phyloP scores from a whole-genome alignment of 805 yeast species.

The Metschnikowia anglica region DNA sequence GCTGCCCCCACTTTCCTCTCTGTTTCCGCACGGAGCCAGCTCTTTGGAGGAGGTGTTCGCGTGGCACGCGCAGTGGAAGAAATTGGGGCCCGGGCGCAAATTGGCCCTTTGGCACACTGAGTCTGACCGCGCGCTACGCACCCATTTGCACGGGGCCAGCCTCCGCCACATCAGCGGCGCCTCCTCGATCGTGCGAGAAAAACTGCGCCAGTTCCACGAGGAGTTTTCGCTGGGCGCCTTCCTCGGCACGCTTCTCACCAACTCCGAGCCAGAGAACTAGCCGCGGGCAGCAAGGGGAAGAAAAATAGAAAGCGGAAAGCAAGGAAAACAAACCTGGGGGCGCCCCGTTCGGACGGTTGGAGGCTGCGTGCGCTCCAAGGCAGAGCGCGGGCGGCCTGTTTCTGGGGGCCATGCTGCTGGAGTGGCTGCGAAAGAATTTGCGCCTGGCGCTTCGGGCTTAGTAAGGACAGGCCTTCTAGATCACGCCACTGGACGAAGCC shows the following conservation, averaged over 20 bases:
- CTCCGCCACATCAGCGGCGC: slow-evolving; percentile 6
- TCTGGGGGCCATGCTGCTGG: too few relatives aligned
- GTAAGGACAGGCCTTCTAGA: too few relatives aligned
- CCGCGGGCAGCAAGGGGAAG: background rate
- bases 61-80: slow-evolving; percentile 8
- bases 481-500: too few relatives aligned
- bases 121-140: slow-evolving; percentile 8
- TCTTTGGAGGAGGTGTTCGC: background rate
- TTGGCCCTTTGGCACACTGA: slow-evolving; percentile 5
- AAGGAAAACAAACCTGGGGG: too few relatives aligned
- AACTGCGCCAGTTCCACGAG: slow-evolving; percentile 7
- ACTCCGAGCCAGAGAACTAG: background rate
- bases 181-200: background rate
- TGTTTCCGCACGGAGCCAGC: slow-evolving; percentile 1
- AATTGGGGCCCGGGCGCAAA: background rate
- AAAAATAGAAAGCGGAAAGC: background rate
- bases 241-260: background rate
- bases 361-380: too few relatives aligned
- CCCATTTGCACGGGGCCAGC: slow-evolving; percentile 5
- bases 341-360: too few relatives aligned
- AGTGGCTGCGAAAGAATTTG: too few relatives aligned
- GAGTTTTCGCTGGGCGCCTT: background rate
- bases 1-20: too few relatives aligned
- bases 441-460: too few relatives aligned
- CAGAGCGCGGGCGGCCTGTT: too few relatives aligned